Conservation (phyloP, 768 basidiomycete genomes). For the Phylloporus arenicola region DNA sequence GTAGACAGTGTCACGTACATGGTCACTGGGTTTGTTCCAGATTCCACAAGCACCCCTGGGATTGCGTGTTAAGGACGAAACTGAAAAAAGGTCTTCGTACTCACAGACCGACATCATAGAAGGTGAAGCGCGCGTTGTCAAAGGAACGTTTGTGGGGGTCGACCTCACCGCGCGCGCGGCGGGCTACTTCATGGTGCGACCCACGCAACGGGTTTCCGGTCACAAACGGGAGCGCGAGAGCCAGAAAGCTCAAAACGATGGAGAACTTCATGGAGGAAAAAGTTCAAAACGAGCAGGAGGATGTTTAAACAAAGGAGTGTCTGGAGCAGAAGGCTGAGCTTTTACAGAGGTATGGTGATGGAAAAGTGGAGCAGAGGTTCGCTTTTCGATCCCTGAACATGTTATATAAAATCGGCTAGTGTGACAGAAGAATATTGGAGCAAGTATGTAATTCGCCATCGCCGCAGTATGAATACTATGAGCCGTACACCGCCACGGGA, state of each 20-base stretch:
- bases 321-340: constrained; percentile 10
- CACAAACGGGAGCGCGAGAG: constrained; percentile 33
- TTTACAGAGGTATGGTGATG: constrained; percentile 3
- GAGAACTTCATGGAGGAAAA: constrained; percentile 20
- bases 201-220: constrained; percentile 23
- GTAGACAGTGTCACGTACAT: constrained; percentile 2
- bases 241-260: constrained; percentile 31
- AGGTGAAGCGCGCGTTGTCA: constrained; percentile 41
- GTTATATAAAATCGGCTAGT: constrained; percentile 22
- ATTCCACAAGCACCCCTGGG: constrained; percentile 53
- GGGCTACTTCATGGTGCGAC: constrained; percentile 44
- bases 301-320: constrained; percentile 19
- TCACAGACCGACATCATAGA: constrained; percentile 49
- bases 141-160: constrained; percentile 30
- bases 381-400: neutral
- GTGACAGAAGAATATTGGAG: constrained; percentile 7
- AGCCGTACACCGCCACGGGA: no score
- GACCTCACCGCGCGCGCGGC: constrained; percentile 38
- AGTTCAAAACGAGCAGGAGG: neutral
- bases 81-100: constrained; percentile 9
- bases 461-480: no score
- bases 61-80: constrained; percentile 1
- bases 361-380: neutral
- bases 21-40: constrained; percentile 31
- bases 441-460: neutral